These are phyloP conservation scores for Cornus kousa DNA, from an alignment of 148 eudicot genomes.

Conservation along the genomic window DNA sequence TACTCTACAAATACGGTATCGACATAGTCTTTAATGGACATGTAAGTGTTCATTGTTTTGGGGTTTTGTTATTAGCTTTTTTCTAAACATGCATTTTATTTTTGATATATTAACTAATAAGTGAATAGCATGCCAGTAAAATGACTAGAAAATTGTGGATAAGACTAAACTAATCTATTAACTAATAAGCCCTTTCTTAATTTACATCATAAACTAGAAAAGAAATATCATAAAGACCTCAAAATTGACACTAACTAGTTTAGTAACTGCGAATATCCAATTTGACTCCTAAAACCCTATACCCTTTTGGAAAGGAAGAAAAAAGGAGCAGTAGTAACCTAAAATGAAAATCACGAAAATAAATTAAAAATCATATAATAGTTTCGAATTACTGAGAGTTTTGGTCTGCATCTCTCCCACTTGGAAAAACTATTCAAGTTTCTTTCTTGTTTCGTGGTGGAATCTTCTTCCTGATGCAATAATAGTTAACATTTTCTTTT, in stretches of 20 bases:
- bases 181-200: background rate
- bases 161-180: too few species aligned
- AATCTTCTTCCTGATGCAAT: background rate
- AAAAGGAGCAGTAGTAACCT: background rate
- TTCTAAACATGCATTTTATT: background rate
- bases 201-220: background rate
- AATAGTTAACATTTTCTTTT: too few species aligned
- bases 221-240: background rate
- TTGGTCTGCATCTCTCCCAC: background rate
- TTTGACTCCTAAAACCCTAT: background rate
- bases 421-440: background rate
- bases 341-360: too few species aligned
- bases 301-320: background rate
- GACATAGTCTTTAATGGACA: conserved; percentile 92
- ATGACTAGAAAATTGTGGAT: background rate
- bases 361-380: too few species aligned
- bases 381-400: background rate
- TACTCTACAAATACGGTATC: conserved; percentile 66
- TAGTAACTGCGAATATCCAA: background rate
- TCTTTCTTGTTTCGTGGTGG: background rate
- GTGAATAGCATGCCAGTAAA: background rate
- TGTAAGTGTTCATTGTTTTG: conserved; percentile 41
- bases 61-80: background rate
- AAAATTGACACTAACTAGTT: background rate
- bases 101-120: background rate